Base-by-base conservation (phyloP, 768 basidiomycete genomes). In the Boletellus ananas region DNA sequence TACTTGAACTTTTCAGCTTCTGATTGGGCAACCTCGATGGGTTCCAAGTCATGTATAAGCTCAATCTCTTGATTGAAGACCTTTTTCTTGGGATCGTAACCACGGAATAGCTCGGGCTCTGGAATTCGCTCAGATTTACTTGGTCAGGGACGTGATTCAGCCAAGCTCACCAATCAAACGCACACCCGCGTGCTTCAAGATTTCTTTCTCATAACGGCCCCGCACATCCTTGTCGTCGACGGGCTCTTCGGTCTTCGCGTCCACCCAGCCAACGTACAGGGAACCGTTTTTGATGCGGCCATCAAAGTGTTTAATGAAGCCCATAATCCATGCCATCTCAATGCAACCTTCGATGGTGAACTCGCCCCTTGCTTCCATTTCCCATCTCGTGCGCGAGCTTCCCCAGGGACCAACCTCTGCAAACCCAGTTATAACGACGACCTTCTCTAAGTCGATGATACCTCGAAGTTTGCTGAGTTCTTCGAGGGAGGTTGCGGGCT, bases 311-410 rank as follows among this genome's bases (percentile, higher is more conserved):
- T 94, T 96, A 80, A 98, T 96, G 72, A 81, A 83, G 36, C 96
- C 95, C 91, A 94, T 98, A 71, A 98, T 85, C 94, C 95, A 99
- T 3, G 95, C 94, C 90, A 99, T 95, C 74, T 99, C 96, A 62
- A 99, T 96, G 63, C 91, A 92, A 17, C 96, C 96, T 68, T 96
- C 88, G 59, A 98, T 94, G 2, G 94, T 94, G 70, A 98, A 87
- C 63, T 95, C 85, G n/a, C 96, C 95, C 40, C 84, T 80, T 40
- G 94, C 94, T 67, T 99, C 96, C 94, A 99, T 98, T 74, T 99
- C 96, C 96, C 96, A 99, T 51, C 96, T 84, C 3, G 96, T 99
- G 51, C 96, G 84, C 14, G 95, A 89, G 64, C 91, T 94, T 57
- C 96, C 96, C 94, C 95, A 99, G 12, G 96, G 96, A 2, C 96